These are phyloP conservation scores for Globisporangium radiosum DNA, from an alignment of 352 stramenopile genomes.

Conservation along the genomic window DNA sequence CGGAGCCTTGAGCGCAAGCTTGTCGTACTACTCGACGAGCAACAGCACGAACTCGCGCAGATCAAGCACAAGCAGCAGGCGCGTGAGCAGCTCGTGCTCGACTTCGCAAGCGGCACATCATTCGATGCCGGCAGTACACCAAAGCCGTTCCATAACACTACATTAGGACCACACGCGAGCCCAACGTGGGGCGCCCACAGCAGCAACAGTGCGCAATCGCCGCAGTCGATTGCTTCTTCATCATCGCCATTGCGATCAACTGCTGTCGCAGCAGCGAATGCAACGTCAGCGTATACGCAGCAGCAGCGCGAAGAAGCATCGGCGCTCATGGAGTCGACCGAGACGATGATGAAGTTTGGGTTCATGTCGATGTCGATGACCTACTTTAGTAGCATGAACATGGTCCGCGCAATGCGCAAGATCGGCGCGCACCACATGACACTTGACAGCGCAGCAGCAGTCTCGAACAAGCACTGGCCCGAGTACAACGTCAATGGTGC, in stretches of 20 bases:
- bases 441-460: slow-evolving; percentile 67
- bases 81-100: slow-evolving; percentile 40
- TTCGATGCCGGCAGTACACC: too few species aligned
- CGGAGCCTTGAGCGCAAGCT: slow-evolving; percentile 91
- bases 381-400: slow-evolving; percentile 97
- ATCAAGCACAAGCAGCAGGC: slow-evolving; percentile 54
- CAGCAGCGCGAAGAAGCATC: slow-evolving; percentile 88
- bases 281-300: slow-evolving; percentile 35
- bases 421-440: slow-evolving; percentile 90
- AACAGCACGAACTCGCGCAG: slow-evolving; percentile 88
- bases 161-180: not conserved
- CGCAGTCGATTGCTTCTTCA: too few species aligned
- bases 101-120: slow-evolving; percentile 12
- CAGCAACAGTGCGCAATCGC: not conserved
- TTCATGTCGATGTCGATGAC: slow-evolving; percentile 98
- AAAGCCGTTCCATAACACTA: too few species aligned
- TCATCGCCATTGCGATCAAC: too few species aligned
- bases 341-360: slow-evolving; percentile 98
- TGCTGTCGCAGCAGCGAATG: slow-evolving; percentile 9
- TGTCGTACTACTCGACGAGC: slow-evolving; percentile 92
- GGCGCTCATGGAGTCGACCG: slow-evolving; percentile 92
- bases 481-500: slow-evolving; percentile 27
- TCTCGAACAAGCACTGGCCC: slow-evolving; percentile 57
- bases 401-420: slow-evolving; percentile 95
- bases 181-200: slow-evolving; percentile 8